Percentiles rank a stretch among this genome's conserved stretches.
Evolutionary conservation across 176 grass and related monocot species (phyloP).

Genomic region (Bonia amplexicaulis): DNA sequence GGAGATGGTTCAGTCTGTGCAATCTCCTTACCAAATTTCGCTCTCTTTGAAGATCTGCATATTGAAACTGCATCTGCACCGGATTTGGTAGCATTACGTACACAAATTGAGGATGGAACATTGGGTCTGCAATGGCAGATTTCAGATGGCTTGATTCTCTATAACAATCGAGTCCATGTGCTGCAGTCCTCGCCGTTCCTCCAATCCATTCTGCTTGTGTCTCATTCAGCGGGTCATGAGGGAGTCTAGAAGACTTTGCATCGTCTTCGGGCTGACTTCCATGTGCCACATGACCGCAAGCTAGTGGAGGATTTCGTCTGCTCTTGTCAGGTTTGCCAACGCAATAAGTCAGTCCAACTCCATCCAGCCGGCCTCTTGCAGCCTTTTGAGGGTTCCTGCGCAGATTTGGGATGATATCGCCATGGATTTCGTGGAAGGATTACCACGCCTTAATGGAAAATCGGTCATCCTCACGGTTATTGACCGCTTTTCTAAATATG

Average conservation of each 20-base stretch:
- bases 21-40: accelerated
- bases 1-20: accelerated
- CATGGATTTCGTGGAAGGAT: neutral
- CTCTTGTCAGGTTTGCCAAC: neutral
- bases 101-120: too few species aligned
- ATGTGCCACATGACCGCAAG: neutral
- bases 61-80: accelerated
- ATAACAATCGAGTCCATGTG: neutral
- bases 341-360: neutral
- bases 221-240: neutral
- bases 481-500: too few species aligned
- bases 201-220: accelerated
- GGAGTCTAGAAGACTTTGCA: neutral
- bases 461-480: too few species aligned
- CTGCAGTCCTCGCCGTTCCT: neutral
- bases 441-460: neutral
- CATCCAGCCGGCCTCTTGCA: neutral
- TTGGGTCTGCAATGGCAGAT: too few species aligned
- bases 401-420: neutral
- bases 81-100: too few species aligned
- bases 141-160: neutral
- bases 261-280: neutral
- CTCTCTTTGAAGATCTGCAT: neutral
- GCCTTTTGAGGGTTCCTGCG: neutral
- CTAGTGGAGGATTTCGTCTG: neutral